Conservation (phyloP, 495 filamentous ascomycete species). For the Penicillium canescens region DNA sequence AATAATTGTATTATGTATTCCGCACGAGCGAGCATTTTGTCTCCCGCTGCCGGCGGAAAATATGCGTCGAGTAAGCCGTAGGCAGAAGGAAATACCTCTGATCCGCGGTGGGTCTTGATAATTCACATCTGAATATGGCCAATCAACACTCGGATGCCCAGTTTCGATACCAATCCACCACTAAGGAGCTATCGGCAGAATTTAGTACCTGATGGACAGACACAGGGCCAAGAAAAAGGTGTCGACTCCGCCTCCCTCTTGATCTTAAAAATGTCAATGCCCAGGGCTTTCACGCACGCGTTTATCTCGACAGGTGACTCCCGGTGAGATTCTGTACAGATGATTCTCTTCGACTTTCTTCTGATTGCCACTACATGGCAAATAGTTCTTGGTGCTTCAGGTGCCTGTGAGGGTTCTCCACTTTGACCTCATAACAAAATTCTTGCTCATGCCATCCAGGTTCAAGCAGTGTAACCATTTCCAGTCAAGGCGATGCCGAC, state of each 20-base stretch:
- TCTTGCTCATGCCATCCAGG: slow-evolving; percentile 15
- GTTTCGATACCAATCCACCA: neutral
- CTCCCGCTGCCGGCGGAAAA: too few species aligned
- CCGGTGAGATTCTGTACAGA: neutral
- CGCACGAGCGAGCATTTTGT: too few species aligned
- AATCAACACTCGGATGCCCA: neutral
- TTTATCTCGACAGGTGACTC: too few species aligned
- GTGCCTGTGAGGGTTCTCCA: neutral
- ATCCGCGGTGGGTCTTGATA: neutral
- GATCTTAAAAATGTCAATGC: neutral
- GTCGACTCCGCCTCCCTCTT: slow-evolving; percentile 3
- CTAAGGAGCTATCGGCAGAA: neutral
- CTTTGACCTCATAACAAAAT: too few species aligned
- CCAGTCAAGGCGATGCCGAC: slow-evolving; percentile 30
- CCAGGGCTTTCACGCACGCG: neutral
- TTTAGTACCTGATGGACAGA: neutral
- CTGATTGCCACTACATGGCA: neutral
- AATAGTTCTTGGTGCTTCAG: neutral
- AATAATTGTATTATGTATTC: too few species aligned
- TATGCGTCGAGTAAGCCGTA: too few species aligned
- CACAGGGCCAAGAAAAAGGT: neutral
- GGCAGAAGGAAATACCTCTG: too few species aligned
- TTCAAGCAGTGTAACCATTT: slow-evolving; percentile 25
- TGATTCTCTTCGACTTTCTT: neutral
- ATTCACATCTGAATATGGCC: neutral